Evolutionary conservation across 2,329 filamentous ascomycete genomes (phyloP).

Genomic region (Cordyceps javanica): DNA sequence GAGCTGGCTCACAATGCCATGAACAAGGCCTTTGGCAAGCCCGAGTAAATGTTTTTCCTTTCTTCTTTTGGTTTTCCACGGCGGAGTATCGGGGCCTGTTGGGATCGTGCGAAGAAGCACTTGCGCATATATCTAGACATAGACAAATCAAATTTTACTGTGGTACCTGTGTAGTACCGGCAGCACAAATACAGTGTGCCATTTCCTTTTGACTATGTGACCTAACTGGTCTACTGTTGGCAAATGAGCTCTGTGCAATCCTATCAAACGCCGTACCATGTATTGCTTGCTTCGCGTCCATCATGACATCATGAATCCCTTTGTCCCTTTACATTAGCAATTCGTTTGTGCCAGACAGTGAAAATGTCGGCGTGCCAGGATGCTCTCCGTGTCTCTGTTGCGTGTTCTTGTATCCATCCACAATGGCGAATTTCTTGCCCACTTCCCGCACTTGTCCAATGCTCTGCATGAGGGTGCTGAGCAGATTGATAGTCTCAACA

Average conservation of each 20-base stretch:
- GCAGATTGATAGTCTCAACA: constrained; percentile 68
- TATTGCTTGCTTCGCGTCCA: not conserved
- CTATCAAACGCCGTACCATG: constrained; percentile 11
- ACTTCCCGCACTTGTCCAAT: constrained; percentile 65
- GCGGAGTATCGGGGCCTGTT: not conserved
- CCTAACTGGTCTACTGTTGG: not conserved
- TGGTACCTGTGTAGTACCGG: not conserved
- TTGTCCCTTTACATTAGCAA: constrained; percentile 22
- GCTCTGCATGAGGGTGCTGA: constrained; percentile 69
- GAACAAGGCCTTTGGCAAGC: constrained; percentile 61
- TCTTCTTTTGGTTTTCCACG: not conserved
- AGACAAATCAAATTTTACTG: no score
- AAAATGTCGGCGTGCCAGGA: constrained; percentile 20
- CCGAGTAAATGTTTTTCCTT: not conserved
- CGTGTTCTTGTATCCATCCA: constrained; percentile 38
- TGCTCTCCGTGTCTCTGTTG: constrained; percentile 19
- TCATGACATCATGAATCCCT: not conserved
- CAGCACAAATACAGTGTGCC: not conserved
- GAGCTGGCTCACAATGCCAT: constrained; percentile 79
- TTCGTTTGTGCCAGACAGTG: constrained; percentile 24
- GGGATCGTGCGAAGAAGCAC: not conserved
- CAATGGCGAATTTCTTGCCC: constrained; percentile 64
- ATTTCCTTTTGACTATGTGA: not conserved
- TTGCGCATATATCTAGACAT: no score
- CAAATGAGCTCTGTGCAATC: not conserved